phyloP scores from a whole-genome alignment of 345 rosid species.

The Firmiana major region DNA sequence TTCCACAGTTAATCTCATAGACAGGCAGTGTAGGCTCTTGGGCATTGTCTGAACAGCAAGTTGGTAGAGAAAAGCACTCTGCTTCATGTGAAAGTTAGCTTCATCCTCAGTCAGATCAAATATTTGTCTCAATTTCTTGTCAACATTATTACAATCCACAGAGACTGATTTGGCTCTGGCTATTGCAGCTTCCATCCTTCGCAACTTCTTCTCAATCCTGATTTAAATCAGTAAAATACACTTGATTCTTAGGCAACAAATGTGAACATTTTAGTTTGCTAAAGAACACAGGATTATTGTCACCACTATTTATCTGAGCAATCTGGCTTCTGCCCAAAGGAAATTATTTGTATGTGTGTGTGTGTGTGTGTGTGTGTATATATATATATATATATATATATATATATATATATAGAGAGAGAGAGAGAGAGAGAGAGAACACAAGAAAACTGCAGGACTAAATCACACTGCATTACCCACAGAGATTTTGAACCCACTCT shows the following conservation, averaged over 20 bases:
- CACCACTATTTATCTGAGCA: constrained; percentile 5
- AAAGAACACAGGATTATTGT: neutral
- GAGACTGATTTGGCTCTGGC: constrained; percentile 63
- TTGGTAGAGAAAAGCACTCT: constrained; percentile 73
- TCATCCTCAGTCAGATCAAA: constrained; percentile 87
- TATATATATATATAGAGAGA: too few species aligned
- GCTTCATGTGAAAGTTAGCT: constrained; percentile 83
- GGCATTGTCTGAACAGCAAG: constrained; percentile 93
- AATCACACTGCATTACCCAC: neutral
- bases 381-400: too few species aligned
- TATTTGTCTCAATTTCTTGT: constrained; percentile 91
- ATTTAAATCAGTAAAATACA: constrained; percentile 15
- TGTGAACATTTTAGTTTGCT: neutral
- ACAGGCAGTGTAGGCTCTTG: constrained; percentile 91
- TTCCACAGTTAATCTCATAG: constrained; percentile 82
- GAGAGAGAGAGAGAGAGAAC: neutral
- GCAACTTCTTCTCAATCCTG: constrained; percentile 69
- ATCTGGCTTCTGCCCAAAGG: constrained; percentile 6
- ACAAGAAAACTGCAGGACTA: neutral
- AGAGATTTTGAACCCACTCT: neutral
- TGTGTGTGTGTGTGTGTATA: too few species aligned
- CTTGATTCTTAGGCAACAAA: neutral
- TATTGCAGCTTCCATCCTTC: constrained; percentile 66
- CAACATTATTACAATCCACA: constrained; percentile 80
- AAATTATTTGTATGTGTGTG: too few species aligned